Evolutionary conservation across 2,329 filamentous ascomycete species (phyloP).

Genomic region (Elsinoe australis): DNA sequence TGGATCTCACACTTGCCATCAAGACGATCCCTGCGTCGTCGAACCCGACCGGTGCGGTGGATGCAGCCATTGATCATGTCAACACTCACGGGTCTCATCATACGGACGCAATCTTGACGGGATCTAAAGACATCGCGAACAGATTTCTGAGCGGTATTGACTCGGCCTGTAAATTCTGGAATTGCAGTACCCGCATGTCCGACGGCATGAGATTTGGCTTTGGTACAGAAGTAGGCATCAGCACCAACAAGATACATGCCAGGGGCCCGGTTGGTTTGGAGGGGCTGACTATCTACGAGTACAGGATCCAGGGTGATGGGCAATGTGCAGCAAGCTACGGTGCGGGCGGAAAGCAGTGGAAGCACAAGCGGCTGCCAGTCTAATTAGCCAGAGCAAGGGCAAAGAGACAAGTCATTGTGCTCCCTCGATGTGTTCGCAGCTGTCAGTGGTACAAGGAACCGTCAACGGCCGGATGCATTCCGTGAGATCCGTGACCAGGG

Average conservation of each 20-base stretch:
- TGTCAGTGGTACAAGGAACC: neutral
- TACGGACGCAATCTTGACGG: constrained; percentile 83
- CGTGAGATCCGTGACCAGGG: neutral
- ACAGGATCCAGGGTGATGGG: constrained; percentile 74
- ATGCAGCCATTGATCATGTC: constrained; percentile 77
- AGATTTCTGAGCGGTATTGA: constrained; percentile 79
- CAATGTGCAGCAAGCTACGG: constrained; percentile 74
- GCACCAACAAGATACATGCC: constrained; percentile 96
- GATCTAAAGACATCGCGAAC: constrained; percentile 59
- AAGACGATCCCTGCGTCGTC: constrained; percentile 55
- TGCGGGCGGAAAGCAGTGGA: constrained; percentile 47
- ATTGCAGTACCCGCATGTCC: constrained; percentile 85
- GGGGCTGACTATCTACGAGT: constrained; percentile 95
- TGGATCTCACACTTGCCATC: constrained; percentile 75
- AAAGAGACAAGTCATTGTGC: neutral
- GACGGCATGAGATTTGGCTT: constrained; percentile 98
- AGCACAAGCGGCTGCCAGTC: constrained; percentile 45
- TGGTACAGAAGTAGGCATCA: constrained; percentile 95
- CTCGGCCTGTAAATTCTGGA: constrained; percentile 92
- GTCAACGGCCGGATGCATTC: neutral
- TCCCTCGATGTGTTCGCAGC: neutral
- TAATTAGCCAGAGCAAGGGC: constrained; percentile 1
- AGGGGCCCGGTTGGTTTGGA: constrained; percentile 89
- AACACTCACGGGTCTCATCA: constrained; percentile 88
- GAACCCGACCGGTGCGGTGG: constrained; percentile 36